Conservation (phyloP, 441 rosid genomes). For the Erysimum pusillum region DNA sequence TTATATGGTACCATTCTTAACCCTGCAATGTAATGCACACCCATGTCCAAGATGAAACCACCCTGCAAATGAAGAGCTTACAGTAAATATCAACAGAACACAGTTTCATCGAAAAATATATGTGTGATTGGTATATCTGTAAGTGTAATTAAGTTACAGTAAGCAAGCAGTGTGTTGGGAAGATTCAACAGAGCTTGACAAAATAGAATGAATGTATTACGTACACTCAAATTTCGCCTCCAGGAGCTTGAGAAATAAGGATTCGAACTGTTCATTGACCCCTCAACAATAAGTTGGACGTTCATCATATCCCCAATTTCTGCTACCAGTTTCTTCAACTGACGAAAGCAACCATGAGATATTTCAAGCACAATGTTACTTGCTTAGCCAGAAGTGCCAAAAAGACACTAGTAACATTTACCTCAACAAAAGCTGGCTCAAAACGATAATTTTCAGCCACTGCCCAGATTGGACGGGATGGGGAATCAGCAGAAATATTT, state of each 20-base stretch:
- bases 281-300: constrained; percentile 92
- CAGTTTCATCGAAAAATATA: constrained; percentile 3
- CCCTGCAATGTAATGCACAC: constrained; percentile 97
- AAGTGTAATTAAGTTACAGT: constrained; percentile 1
- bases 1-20: constrained; percentile 82
- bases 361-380: constrained; percentile 31
- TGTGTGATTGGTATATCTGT: neutral
- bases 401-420: constrained; percentile 40
- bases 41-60: constrained; percentile 98
- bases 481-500: constrained; percentile 55
- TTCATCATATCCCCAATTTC: constrained; percentile 91
- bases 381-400: constrained; percentile 28
- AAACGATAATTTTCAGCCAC: constrained; percentile 98
- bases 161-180: constrained; percentile 22
- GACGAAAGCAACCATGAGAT: constrained; percentile 51
- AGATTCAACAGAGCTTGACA: constrained; percentile 3
- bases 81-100: constrained; percentile 17
- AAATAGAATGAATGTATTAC: constrained; percentile 40
- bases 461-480: constrained; percentile 81
- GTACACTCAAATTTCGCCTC: constrained; percentile 83
- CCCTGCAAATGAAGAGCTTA: constrained; percentile 66
- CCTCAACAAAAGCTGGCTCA: constrained; percentile 95
- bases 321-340: constrained; percentile 77
- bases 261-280: constrained; percentile 94
- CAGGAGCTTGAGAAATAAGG: constrained; percentile 98